Percentiles rank a stretch among this genome's conserved stretches.
phyloP scores from a whole-genome alignment of 2,329 filamentous ascomycete genomes.

The Trichoderma lentiforme region DNA sequence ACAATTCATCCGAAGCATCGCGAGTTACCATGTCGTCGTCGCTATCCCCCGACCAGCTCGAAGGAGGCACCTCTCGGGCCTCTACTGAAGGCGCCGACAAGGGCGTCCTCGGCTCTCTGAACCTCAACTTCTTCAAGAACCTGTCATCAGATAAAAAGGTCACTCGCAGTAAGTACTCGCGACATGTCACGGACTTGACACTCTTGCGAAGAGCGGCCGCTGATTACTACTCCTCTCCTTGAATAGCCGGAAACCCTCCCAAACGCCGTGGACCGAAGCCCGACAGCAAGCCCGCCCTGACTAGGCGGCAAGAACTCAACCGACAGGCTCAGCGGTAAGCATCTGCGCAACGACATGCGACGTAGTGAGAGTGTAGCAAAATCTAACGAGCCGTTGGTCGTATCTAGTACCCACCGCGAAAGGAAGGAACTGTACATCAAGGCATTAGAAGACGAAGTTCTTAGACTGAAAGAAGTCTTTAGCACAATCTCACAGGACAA shows the following conservation, averaged over 20 bases:
- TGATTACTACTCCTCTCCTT: not conserved
- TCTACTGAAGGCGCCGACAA: constrained; percentile 34
- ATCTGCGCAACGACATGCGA: not conserved
- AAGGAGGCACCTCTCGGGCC: constrained; percentile 27
- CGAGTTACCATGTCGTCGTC: constrained; percentile 41
- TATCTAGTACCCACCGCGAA: constrained; percentile 82
- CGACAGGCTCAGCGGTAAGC: constrained; percentile 87
- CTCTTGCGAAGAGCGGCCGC: constrained; percentile 8
- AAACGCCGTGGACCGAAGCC: constrained; percentile 94
- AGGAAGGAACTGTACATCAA: constrained; percentile 96
- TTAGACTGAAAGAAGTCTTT: constrained; percentile 83
- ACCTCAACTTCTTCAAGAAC: constrained; percentile 61
- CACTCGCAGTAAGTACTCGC: constrained; percentile 60
- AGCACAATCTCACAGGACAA: constrained; percentile 72
- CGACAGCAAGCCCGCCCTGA: constrained; percentile 91
- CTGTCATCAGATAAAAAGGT: constrained; percentile 68
- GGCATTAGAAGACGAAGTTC: constrained; percentile 84
- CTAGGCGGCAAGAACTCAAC: constrained; percentile 88
- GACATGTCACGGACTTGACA: not conserved
- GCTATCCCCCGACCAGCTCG: constrained; percentile 40
- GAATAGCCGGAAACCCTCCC: constrained; percentile 72
- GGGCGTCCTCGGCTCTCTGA: constrained; percentile 34
- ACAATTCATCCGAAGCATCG: not conserved
- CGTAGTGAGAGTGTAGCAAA: not conserved
- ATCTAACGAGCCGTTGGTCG: not conserved